These are phyloP conservation scores for Cutaneotrichosporon spelunceum DNA, from an alignment of 1,284 basidiomycete species.

Conservation along the genomic window DNA sequence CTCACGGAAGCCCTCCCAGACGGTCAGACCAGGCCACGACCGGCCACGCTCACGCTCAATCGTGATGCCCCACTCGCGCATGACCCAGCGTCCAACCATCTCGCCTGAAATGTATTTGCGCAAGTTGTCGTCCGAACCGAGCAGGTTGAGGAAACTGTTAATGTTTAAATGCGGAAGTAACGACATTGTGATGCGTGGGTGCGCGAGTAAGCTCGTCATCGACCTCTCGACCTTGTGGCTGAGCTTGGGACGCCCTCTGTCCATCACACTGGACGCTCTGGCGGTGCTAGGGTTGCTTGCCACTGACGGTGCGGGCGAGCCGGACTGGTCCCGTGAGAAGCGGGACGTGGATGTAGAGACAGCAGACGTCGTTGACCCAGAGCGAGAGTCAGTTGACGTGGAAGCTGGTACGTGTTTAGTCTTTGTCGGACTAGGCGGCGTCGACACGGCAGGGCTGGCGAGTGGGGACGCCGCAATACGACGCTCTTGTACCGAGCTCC, in stretches of 20 bases:
- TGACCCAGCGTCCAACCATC: conserved; percentile 48
- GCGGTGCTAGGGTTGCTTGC: conserved; percentile 2
- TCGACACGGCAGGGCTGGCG: conserved; percentile 22
- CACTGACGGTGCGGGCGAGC: background rate
- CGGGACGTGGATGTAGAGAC: background rate
- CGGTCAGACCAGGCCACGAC: conserved; percentile 49
- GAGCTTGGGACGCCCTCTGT: conserved; percentile 13
- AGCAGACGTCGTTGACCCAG: background rate
- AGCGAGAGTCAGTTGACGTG: background rate
- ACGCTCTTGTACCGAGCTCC: conserved; percentile 16
- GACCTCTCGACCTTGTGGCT: conserved; percentile 10
- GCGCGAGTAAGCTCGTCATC: conserved; percentile 27
- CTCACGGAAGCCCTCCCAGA: conserved; percentile 53
- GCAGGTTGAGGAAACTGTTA: conserved; percentile 48
- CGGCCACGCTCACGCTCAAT: conserved; percentile 34
- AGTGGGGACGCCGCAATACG: conserved; percentile 27
- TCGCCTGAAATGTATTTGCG: conserved; percentile 46
- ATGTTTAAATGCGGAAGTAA: conserved; percentile 43
- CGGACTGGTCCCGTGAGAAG: background rate
- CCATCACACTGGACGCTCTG: conserved; percentile 9
- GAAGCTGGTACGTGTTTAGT: background rate
- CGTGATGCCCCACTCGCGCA: conserved; percentile 45
- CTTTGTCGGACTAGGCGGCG: conserved; percentile 2
- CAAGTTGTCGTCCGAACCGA: conserved; percentile 35
- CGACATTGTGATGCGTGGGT: conserved; percentile 36